Conservation (phyloP, 768 basidiomycete genomes). For the Mycena kentingensis region DNA sequence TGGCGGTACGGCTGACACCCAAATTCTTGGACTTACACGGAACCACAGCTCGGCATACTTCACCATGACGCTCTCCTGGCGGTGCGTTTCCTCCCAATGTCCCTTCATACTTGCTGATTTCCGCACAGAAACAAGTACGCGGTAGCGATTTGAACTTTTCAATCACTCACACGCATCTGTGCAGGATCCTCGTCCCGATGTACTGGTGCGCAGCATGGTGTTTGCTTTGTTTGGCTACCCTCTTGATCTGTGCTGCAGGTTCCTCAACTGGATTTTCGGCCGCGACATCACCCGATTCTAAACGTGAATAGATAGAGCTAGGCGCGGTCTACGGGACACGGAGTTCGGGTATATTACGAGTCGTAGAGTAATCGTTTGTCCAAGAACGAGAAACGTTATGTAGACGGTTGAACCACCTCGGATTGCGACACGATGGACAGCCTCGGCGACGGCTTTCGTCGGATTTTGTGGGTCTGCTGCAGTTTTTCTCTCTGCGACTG, state of each 20-base stretch:
- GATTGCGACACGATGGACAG: conserved; percentile 1
- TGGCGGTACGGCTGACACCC: conserved; percentile 47
- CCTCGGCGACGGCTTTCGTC: conserved; percentile 17
- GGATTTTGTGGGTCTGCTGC: conserved; percentile 16
- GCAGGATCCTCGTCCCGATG: conserved; percentile 64
- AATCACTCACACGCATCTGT: conserved; percentile 13
- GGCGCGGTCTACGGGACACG: no score
- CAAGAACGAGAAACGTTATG: background rate
- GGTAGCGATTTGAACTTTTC: conserved; percentile 4
- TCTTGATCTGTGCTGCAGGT: conserved; percentile 41
- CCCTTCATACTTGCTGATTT: background rate
- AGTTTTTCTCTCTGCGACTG: no score
- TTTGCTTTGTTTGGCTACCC: no score
- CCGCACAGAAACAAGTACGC: conserved; percentile 17
- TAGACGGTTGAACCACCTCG: no score
- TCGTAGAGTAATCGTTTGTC: no score
- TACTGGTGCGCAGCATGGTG: conserved; percentile 53
- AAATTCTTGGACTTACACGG: background rate
- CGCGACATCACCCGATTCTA: conserved; percentile 73
- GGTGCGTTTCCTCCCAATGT: conserved; percentile 26
- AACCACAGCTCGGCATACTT: conserved; percentile 63
- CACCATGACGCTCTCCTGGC: conserved; percentile 68
- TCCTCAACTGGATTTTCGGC: conserved; percentile 78
- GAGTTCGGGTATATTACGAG: no score
- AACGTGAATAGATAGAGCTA: conserved; percentile 21